Evolutionary conservation across 2,329 filamentous ascomycete genomes (phyloP).

Genomic region (Colletotrichum navitas): DNA sequence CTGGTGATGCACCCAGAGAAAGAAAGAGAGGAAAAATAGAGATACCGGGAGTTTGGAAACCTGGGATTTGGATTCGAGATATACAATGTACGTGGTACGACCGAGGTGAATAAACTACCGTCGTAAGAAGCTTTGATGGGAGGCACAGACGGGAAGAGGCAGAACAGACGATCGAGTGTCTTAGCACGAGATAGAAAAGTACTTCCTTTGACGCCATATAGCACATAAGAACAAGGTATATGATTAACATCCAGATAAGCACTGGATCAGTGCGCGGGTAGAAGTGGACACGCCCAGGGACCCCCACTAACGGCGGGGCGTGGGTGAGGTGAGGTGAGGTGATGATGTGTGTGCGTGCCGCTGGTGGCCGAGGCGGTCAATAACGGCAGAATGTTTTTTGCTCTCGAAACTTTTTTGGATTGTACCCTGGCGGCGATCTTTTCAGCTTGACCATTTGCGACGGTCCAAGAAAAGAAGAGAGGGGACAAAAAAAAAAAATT

Average conservation of each 20-base stretch:
- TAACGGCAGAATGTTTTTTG: slow-evolving; percentile 35
- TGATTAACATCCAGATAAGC: background rate
- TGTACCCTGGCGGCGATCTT: slow-evolving; percentile 20
- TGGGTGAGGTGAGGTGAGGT: slow-evolving; percentile 35
- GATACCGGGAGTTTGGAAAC: background rate
- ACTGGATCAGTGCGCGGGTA: slow-evolving; percentile 33
- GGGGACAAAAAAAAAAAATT: background rate
- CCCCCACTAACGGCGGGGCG: slow-evolving; percentile 18
- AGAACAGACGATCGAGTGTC: slow-evolving; percentile 9
- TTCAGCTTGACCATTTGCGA: slow-evolving; percentile 2
- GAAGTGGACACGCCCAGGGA: slow-evolving; percentile 26
- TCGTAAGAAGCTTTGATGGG: background rate
- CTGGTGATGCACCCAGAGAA: background rate
- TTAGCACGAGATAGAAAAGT: slow-evolving; percentile 4
- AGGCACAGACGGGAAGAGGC: slow-evolving; percentile 20
- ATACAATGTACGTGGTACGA: background rate
- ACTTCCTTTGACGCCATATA: too few relatives aligned
- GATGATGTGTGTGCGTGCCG: background rate
- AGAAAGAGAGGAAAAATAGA: background rate
- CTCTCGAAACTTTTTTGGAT: slow-evolving; percentile 39
- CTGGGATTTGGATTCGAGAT: background rate
- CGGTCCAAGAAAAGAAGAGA: background rate
- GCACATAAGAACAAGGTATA: too few relatives aligned
- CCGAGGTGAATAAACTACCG: too few relatives aligned
- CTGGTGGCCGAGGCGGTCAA: slow-evolving; percentile 29